These are phyloP conservation scores for Blakeslea trispora DNA, from an alignment of 371 early-diverging fungal genomes.

Conservation along the genomic window DNA sequence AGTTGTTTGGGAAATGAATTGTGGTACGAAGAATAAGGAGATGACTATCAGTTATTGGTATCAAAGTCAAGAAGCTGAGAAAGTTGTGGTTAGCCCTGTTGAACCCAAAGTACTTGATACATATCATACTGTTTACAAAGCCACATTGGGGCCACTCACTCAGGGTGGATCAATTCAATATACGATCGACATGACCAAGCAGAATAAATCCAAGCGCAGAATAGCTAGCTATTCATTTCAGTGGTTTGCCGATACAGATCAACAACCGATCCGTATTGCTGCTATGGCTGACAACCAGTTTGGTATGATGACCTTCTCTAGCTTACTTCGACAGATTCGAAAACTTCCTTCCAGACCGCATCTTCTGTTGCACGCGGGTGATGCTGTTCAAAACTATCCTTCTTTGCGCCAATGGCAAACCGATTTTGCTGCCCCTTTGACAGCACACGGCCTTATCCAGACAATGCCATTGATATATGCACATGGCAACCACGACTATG, in stretches of 20 bases:
- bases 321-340: slow-evolving; percentile 48
- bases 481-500: slow-evolving; percentile 80
- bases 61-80: slow-evolving; percentile 4
- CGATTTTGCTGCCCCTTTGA: slow-evolving; percentile 69
- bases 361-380: slow-evolving; percentile 67
- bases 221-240: slow-evolving; percentile 30
- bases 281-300: slow-evolving; percentile 67
- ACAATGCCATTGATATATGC: slow-evolving; percentile 68
- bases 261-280: slow-evolving; percentile 54
- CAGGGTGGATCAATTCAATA: slow-evolving; percentile 19
- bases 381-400: slow-evolving; percentile 63
- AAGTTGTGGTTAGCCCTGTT: slow-evolving; percentile 18
- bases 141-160: slow-evolving; percentile 48
- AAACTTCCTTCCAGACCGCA: slow-evolving; percentile 35
- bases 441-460: slow-evolving; percentile 56
- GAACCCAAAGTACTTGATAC: slow-evolving; percentile 39
- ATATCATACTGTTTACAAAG: slow-evolving; percentile 53
- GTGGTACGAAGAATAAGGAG: slow-evolving; percentile 40
- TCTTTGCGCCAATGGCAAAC: slow-evolving; percentile 73
- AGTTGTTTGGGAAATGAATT: slow-evolving; percentile 67
- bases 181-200: slow-evolving; percentile 1
- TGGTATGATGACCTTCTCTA: slow-evolving; percentile 52
- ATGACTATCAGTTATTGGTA: slow-evolving; percentile 42
- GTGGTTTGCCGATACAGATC: slow-evolving; percentile 33
- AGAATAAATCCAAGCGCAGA: slow-evolving; percentile 22